Evolutionary conservation across 2,329 filamentous ascomycete species (phyloP).

Genomic region (Meredithiella fracta): DNA sequence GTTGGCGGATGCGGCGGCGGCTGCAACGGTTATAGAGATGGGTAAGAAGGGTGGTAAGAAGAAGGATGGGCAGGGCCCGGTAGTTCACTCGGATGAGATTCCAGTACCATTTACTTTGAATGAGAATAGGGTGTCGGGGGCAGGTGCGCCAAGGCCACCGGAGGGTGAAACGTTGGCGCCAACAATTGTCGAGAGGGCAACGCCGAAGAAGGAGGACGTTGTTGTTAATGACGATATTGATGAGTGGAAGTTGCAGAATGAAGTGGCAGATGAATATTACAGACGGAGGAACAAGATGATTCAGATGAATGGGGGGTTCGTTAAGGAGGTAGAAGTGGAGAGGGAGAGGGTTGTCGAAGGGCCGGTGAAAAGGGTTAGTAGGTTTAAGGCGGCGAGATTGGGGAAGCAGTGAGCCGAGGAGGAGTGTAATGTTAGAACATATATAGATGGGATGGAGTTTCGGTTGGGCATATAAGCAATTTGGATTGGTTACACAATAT

Average conservation of each 20-base stretch:
- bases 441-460: neutral
- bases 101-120: conserved; percentile 7
- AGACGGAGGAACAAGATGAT: conserved; percentile 69
- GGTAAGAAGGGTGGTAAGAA: neutral
- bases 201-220: conserved; percentile 15
- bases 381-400: conserved; percentile 56
- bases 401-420: conserved; percentile 34
- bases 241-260: conserved; percentile 50
- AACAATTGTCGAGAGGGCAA: conserved; percentile 38
- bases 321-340: conserved; percentile 50
- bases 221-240: conserved; percentile 23
- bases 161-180: conserved; percentile 42
- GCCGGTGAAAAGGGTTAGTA: conserved; percentile 48
- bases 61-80: neutral
- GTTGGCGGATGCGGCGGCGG: conserved; percentile 12
- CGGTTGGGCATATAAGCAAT: no score
- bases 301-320: conserved; percentile 66
- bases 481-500: no score
- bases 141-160: conserved; percentile 22
- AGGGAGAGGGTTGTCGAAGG: conserved; percentile 52
- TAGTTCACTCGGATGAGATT: conserved; percentile 12
- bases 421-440: conserved; percentile 1
- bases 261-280: conserved; percentile 72
- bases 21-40: neutral
- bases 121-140: conserved; percentile 22